Base-by-base conservation (phyloP, 2,329 filamentous ascomycete genomes). In the Stagonosporopsis rhizophila region DNA sequence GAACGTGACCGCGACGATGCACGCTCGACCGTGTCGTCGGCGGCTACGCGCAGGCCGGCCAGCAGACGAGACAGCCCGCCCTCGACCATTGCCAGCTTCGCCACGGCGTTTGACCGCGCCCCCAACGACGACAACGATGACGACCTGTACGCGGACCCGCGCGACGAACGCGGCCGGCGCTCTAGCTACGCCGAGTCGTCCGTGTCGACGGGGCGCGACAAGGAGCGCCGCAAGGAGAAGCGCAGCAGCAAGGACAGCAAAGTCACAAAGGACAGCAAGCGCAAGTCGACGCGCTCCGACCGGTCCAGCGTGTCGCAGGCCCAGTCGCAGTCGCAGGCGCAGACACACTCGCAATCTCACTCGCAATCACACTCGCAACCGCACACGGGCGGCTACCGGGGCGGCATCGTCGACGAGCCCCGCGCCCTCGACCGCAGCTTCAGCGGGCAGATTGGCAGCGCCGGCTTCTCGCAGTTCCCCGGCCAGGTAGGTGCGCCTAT, bases 61-160 rank as follows among this genome's bases (percentile, higher is more conserved):
- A 68, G 67, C 42, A 67, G 67, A 61, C 64, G 56, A 15, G 69
- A 74, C 48, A 58, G 62, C 52, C 67, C 66, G 37, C 65, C 67
- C 25, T 69, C 72, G 27, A 77, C 74, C 15, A 69, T 71, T 19
- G 70, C 72, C 25, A 76, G 75, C 19, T 79, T 76, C 66, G 75
- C 68, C 19, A 79, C 78, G 38, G 77, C 77, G 45, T 67, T 69
- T 17, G 71, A 71, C 64, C 60, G 59, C 45, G 25, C 32, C 69
- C 65, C 65, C 67, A n/a, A n/a, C n/a, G n/a, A n/a, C n/a, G n/a
- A n/a, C 64, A 64, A 70, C 46, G 62, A 67, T 59, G 70, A 71
- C 44, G 70, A 74, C 61, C 58, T 71, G 44, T 71, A 75, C 71
- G 65, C 72, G 25, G 64, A 73, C 56, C 61, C 60, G 19, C 49